phyloP scores from a whole-genome alignment of 2,329 filamentous ascomycete species.

The Albifimbria verrucaria region DNA sequence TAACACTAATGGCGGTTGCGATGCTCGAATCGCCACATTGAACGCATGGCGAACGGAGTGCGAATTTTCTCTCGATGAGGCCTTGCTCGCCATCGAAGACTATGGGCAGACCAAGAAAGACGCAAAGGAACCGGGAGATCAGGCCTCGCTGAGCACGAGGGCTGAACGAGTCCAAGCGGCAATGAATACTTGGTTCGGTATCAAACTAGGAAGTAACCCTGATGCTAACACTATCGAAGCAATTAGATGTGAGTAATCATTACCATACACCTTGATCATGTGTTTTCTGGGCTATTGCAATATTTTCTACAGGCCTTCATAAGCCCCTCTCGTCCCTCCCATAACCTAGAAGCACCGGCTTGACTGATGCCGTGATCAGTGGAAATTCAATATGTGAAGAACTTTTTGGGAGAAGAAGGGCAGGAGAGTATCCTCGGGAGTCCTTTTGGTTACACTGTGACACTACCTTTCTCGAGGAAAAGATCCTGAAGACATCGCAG shows the following conservation, averaged over 20 bases:
- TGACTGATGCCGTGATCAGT: neutral
- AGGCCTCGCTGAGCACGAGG: no score
- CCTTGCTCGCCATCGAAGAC: neutral
- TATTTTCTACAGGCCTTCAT: neutral
- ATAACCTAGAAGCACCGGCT: neutral
- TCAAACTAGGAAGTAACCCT: neutral
- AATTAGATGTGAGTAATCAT: neutral
- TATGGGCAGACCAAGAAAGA: no score
- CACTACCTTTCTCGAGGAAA: neutral
- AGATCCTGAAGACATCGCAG: neutral
- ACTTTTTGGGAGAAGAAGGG: neutral
- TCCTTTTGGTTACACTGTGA: neutral
- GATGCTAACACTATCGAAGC: neutral
- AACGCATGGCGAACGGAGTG: neutral
- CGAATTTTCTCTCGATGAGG: neutral
- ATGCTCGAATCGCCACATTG: neutral
- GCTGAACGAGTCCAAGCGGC: neutral
- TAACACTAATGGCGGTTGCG: neutral
- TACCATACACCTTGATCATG: neutral
- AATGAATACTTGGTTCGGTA: neutral
- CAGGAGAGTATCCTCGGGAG: neutral
- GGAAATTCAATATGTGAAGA: neutral
- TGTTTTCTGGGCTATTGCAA: neutral
- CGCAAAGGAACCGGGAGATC: no score
- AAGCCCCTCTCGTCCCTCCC: neutral